Conservation (phyloP, 2,329 filamentous ascomycete genomes). For the Thielaviopsis ethacetica region DNA sequence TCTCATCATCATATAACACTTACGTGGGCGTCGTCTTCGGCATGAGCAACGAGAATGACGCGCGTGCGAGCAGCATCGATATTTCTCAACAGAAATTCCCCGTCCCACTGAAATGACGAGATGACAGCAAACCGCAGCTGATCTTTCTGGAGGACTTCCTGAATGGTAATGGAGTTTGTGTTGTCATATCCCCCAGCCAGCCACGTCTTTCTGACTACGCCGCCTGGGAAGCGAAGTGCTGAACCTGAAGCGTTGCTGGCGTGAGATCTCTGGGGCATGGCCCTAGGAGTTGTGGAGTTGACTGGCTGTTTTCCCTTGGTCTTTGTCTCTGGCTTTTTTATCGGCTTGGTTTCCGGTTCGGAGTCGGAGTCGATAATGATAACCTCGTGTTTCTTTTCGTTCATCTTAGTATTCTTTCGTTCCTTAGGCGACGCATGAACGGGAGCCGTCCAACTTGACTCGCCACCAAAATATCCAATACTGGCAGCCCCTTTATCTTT, state of each 20-base stretch:
- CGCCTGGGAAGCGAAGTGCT: slow-evolving; percentile 31
- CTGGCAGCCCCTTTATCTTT: not conserved
- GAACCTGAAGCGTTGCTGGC: slow-evolving; percentile 8
- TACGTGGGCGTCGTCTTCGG: slow-evolving; percentile 36
- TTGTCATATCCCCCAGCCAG: slow-evolving; percentile 42
- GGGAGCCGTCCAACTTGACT: not conserved
- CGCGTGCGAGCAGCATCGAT: slow-evolving; percentile 44
- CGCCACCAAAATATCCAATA: not conserved
- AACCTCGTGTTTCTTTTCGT: not conserved
- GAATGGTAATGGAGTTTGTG: slow-evolving; percentile 65
- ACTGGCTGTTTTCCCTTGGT: not conserved
- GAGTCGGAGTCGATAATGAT: not conserved
- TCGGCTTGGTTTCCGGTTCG: not conserved
- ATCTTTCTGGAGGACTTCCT: slow-evolving; percentile 64
- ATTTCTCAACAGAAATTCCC: slow-evolving; percentile 62
- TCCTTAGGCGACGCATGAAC: not conserved
- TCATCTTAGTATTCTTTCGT: not conserved
- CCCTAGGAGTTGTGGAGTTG: too few species aligned
- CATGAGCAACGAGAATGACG: slow-evolving; percentile 43
- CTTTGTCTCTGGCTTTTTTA: not conserved
- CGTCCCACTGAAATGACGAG: slow-evolving; percentile 77
- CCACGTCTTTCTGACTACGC: slow-evolving; percentile 71
- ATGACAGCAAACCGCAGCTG: slow-evolving; percentile 62
- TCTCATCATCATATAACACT: slow-evolving; percentile 9
- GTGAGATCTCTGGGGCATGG: too few species aligned